A percentile compares a stretch with the other conserved stretches of the same genome.
These are phyloP conservation scores for Trichophyton simii DNA, from an alignment of 2,329 filamentous ascomycete species.

Conservation along the genomic window DNA sequence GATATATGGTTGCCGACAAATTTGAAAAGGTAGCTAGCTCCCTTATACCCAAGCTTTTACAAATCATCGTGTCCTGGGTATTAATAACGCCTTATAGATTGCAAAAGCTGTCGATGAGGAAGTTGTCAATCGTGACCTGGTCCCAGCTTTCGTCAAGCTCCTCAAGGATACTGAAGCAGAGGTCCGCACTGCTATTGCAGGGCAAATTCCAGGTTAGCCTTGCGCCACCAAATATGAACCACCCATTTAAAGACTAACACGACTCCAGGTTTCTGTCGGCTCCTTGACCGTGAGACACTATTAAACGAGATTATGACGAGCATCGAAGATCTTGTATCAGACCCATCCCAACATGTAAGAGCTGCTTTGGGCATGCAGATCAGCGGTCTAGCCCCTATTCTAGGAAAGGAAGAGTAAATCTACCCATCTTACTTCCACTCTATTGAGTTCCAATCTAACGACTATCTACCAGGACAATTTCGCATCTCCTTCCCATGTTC, in stretches of 20 bases:
- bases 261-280: constrained; percentile 64
- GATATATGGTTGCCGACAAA: constrained; percentile 97
- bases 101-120: constrained; percentile 97
- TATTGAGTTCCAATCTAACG: background rate
- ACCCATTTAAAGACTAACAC: constrained; percentile 14
- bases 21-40: constrained; percentile 69
- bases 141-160: constrained; percentile 93
- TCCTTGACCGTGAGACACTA: constrained; percentile 76
- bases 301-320: constrained; percentile 94
- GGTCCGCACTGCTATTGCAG: constrained; percentile 90
- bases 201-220: constrained; percentile 70
- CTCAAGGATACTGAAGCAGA: constrained; percentile 97
- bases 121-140: constrained; percentile 82
- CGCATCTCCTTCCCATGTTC: constrained; percentile 96
- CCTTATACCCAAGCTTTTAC: background rate
- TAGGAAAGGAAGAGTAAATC: constrained; percentile 90
- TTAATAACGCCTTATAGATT: constrained; percentile 46
- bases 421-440: background rate
- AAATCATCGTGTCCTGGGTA: background rate
- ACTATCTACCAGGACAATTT: constrained; percentile 58
- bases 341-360: constrained; percentile 91
- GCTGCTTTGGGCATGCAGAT: constrained; percentile 93
- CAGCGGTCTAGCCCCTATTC: constrained; percentile 86
- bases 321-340: constrained; percentile 89
- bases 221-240: background rate